Evolutionary conservation across 2,329 filamentous ascomycete genomes (phyloP), one percentile per base, ranked within the genome.

Genomic region (Rosellinia necatrix): DNA sequence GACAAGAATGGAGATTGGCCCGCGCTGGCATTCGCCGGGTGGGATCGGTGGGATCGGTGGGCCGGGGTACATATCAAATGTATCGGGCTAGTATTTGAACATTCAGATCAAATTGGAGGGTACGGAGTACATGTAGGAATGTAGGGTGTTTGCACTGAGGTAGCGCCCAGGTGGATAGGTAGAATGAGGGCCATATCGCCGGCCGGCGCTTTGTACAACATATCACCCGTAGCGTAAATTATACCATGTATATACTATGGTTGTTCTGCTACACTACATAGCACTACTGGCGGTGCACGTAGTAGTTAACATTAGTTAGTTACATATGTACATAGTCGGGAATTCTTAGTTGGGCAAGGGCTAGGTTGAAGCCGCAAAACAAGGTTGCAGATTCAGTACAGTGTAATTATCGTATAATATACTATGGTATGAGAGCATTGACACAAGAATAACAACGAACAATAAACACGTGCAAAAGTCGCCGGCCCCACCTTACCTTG

Each of bases 1-100:
- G 55, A 51, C 35, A 13, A 34, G 55, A 40, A 49, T 49, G 49
- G 44, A 15, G 30, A 34, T 53, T 40, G 49, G 49, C 53, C 49
- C 49, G 50, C 40, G 37, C 41, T 49, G 49, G 49, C 49, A 32
- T 30, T 57, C 27, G n/a, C 38, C 25, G 43, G 29, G 41, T 27
- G 43, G 27, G 29, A 53, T 37, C 32, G 29, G 41, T 27, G 43
- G 27, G 29, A 53, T 37, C 32, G 25, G 35, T 40, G 43, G 49
- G 40, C 30, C 49, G 38, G 30, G 12, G 15, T 41, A 42, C 37
- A 25, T 29, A 25, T 42, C 17, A 17, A 38, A 47, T 34, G 34
- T 43, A 40, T 21, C 32, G 25, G 25, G 22, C 19, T 24, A 38
- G 7, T 19, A 22, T 30, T 17, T 38, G 19, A 42, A 41, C 32